Base-by-base conservation (phyloP, 768 basidiomycete genomes). In the Phylloporus rhodoxanthus region DNA sequence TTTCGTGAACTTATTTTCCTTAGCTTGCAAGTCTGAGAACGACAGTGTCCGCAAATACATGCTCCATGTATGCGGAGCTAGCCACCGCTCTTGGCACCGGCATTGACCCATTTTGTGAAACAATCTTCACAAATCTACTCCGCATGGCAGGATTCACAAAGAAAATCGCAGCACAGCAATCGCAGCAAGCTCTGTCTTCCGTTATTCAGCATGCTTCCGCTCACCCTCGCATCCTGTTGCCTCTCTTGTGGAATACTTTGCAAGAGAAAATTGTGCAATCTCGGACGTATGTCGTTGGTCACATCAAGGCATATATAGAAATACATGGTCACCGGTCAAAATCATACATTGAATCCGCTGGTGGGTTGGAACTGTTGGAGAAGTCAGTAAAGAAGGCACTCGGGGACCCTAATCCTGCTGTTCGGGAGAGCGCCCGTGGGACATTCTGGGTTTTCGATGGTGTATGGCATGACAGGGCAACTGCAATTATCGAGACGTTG, bases 71-170 rank as follows among this genome's bases (percentile, higher is more conserved):
- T 60, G 57, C 66, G 37, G 92, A 96, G 56, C 74, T 98, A 33
- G 81, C 84, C 29, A 55, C 69, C 26, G 71, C 80, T 14, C 78
- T 98, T 26, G 82, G 82, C 39, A 58, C 78, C 9, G 66, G 75
- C 14, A 70, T 97, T 40, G 94, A 98, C 63, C 84, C 83, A 0
- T 80, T 87, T 59, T 85, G 84, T 61, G 96, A 98, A 43, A 65
- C 74, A 2, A 61, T 96, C 3, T 73, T 91, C 51, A 77, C 78
- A n/a, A 79, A 85, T 59, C 77, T 94, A 11, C 73, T 94, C 36
- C 84, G 82, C 54, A 87, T 98, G 88, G 82, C 88, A 25, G 84
- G 82, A 8, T 83, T 89, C 47, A 97, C 94, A 28, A 99, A 99
- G 70, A 95, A 94, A 66, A 83, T 97, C 42, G 79, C 82, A 20